phyloP scores from a whole-genome alignment of 495 filamentous ascomycete species.

The Talaromyces trachyspermus region DNA sequence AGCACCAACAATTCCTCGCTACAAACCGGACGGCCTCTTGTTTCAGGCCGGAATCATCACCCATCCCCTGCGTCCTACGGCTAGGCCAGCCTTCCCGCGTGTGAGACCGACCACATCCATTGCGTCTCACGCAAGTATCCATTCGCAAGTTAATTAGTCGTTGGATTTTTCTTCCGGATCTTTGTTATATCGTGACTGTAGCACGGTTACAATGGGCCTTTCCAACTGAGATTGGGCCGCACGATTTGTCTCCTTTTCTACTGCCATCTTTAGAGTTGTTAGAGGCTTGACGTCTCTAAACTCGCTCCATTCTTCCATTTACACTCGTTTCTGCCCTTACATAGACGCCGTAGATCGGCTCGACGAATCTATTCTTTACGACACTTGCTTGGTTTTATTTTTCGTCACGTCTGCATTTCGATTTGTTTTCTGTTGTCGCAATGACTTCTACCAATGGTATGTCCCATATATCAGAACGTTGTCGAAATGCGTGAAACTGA shows the following conservation, averaged over 20 bases:
- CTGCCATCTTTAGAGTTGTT: no score
- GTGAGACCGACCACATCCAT: neutral
- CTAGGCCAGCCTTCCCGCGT: neutral
- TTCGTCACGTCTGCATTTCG: neutral
- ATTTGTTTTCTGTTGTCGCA: neutral
- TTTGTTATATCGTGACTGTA: no score
- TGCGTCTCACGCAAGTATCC: no score
- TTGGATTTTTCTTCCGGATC: no score
- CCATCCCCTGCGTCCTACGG: conserved; percentile 8
- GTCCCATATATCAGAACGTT: no score
- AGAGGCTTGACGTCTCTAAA: conserved; percentile 9
- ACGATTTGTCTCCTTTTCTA: no score
- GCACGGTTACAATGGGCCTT: no score
- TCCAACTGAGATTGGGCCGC: no score
- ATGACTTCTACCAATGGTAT: conserved; percentile 3
- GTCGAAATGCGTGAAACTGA: no score
- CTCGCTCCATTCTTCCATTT: neutral
- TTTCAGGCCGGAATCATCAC: neutral
- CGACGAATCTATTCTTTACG: conserved; percentile 1
- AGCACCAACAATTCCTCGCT: neutral
- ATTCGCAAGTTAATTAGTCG: no score
- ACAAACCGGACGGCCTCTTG: neutral
- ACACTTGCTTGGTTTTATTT: no score
- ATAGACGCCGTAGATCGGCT: conserved; percentile 5
- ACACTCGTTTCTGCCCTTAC: conserved; percentile 3